Conservation (phyloP, 768 basidiomycete species). For the Leccinellum rugosiceps region DNA sequence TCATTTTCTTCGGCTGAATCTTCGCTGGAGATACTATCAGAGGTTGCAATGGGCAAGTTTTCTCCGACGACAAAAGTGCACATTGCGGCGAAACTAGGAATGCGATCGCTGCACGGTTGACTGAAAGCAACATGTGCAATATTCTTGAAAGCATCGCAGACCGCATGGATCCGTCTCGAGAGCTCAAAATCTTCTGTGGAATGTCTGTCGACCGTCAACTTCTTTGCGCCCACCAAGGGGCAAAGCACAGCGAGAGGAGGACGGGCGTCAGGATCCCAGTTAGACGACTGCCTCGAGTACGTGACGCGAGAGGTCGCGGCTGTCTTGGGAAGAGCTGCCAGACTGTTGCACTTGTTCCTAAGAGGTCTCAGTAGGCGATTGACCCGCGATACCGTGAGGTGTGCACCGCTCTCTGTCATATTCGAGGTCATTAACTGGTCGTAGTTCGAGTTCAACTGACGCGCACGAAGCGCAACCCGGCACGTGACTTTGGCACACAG, state of each 20-base stretch:
- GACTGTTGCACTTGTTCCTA: conserved; percentile 41
- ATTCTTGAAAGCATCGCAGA: conserved; percentile 55
- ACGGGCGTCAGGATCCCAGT: conserved; percentile 17
- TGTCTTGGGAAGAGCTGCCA: conserved; percentile 30
- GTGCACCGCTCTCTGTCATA: conserved; percentile 20
- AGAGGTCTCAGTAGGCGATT: conserved; percentile 47
- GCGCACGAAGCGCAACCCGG: conserved; percentile 3
- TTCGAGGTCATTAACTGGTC: conserved; percentile 8
- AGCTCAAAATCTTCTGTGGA: conserved; percentile 39
- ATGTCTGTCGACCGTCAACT: conserved; percentile 34
- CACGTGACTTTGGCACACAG: too few species aligned
- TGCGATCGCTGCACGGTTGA: conserved; percentile 11
- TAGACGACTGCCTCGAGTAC: conserved; percentile 15
- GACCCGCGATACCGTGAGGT: conserved; percentile 39
- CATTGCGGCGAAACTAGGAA: conserved; percentile 42
- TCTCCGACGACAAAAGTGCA: conserved; percentile 49
- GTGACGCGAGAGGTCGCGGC: conserved; percentile 12
- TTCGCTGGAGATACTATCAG: conserved; percentile 21
- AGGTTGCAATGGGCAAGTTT: conserved; percentile 33
- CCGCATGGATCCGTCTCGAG: conserved; percentile 47
- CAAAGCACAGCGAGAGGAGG: conserved; percentile 39
- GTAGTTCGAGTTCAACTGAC: background rate
- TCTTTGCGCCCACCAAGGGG: conserved; percentile 34
- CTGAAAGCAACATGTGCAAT: conserved; percentile 40
- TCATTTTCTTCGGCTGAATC: conserved; percentile 25